These are phyloP conservation scores for Sporisorium scitamineum DNA, from an alignment of 1,284 basidiomycete species.

Conservation along the genomic window DNA sequence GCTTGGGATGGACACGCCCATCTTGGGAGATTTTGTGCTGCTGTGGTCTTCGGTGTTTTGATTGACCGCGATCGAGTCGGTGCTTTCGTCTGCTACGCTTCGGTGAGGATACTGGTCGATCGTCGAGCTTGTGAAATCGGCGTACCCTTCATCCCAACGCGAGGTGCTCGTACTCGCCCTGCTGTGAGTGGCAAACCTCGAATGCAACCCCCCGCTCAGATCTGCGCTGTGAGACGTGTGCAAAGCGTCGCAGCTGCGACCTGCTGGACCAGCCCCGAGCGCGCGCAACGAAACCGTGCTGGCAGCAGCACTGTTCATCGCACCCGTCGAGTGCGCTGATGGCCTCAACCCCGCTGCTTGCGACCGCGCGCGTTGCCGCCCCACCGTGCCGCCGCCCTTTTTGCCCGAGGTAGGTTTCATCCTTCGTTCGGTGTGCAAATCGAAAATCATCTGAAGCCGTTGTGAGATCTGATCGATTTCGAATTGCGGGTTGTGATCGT, in stretches of 20 bases:
- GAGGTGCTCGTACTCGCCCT: constrained; percentile 23
- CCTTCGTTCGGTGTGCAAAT: constrained; percentile 57
- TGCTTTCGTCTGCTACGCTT: constrained; percentile 13
- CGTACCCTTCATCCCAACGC: constrained; percentile 2
- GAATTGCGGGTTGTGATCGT: constrained; percentile 34
- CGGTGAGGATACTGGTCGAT: not conserved
- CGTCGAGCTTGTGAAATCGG: constrained; percentile 4
- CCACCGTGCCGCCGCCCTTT: not conserved
- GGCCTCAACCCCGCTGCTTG: constrained; percentile 31
- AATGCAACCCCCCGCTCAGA: constrained; percentile 17
- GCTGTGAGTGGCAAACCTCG: constrained; percentile 19
- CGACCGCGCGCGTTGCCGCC: constrained; percentile 12
- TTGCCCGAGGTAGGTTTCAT: constrained; percentile 48
- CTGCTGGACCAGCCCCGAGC: constrained; percentile 35
- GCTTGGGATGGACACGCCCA: constrained; percentile 58
- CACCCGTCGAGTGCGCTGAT: constrained; percentile 38
- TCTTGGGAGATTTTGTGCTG: constrained; percentile 31
- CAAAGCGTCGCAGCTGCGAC: constrained; percentile 44
- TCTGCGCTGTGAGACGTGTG: constrained; percentile 22
- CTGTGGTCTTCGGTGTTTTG: constrained; percentile 47
- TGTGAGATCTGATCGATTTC: constrained; percentile 47
- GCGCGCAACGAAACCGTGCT: constrained; percentile 29
- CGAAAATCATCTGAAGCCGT: constrained; percentile 56
- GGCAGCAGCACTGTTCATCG: constrained; percentile 28
- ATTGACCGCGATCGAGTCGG: constrained; percentile 30